phyloP scores from a whole-genome alignment of 139 green algal species.

The Dunaliella primolecta region DNA sequence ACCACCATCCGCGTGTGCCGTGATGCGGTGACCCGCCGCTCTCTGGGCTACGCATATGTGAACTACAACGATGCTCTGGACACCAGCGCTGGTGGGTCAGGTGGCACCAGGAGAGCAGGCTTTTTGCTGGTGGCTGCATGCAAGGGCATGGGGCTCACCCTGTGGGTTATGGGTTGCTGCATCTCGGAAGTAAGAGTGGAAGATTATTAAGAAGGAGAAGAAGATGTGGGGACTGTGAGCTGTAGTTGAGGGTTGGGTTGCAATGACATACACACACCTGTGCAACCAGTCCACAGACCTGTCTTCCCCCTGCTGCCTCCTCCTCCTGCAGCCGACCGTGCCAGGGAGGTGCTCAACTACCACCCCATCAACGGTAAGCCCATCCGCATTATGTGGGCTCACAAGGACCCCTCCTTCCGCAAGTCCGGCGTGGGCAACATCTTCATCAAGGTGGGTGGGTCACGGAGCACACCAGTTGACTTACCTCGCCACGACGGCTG shows the following conservation, averaged over 20 bases:
- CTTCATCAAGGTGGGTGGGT: conserved; percentile 84
- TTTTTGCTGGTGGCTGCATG: background rate
- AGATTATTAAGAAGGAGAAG: too few species aligned
- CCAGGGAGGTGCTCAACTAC: conserved; percentile 91
- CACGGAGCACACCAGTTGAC: too few species aligned
- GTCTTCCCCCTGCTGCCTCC: too few species aligned
- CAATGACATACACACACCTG: too few species aligned
- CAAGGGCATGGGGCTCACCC: too few species aligned
- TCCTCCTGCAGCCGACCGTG: conserved; percentile 77
- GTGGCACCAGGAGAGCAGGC: background rate
- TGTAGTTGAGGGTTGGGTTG: too few species aligned
- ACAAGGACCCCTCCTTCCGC: conserved; percentile 73
- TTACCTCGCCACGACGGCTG: too few species aligned
- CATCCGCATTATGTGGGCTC: conserved; percentile 94
- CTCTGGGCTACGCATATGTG: conserved; percentile 93
- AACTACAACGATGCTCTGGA: conserved; percentile 91
- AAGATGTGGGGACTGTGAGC: too few species aligned
- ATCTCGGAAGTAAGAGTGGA: too few species aligned
- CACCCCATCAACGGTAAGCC: conserved; percentile 75
- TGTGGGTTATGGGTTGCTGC: too few species aligned
- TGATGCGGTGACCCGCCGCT: conserved; percentile 87
- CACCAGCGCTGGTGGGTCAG: conserved; percentile 64
- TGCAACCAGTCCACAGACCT: too few species aligned
- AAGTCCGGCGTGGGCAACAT: conserved; percentile 87
- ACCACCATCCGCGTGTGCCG: conserved; percentile 90